Evolutionary conservation across 331 rosid species (phyloP).

Genomic region (Quercus tomentella): DNA sequence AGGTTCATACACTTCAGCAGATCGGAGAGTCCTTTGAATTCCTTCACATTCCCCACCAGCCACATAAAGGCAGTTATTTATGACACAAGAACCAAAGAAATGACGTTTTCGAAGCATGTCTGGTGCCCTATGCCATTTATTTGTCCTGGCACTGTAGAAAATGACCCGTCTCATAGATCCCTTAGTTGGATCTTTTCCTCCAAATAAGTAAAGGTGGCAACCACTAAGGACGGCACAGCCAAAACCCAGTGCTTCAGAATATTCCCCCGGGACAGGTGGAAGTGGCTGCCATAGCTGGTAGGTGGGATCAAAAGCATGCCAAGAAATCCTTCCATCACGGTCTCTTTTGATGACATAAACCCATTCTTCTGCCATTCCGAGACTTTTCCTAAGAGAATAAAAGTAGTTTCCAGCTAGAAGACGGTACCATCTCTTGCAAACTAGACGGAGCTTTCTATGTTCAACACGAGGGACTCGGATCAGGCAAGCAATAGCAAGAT

Average conservation of each 20-base stretch:
- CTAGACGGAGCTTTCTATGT: conserved; percentile 83
- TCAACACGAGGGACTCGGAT: conserved; percentile 93
- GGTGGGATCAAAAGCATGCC: conserved; percentile 97
- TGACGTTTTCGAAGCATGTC: conserved; percentile 98
- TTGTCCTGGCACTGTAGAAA: conserved; percentile 91
- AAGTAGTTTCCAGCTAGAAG: conserved; percentile 92
- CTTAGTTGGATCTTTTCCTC: conserved; percentile 85
- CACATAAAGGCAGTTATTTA: conserved; percentile 92
- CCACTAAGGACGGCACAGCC: conserved; percentile 99
- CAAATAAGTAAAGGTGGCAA: conserved; percentile 92
- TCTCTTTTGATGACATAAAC: conserved; percentile 96
- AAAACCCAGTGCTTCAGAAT: conserved; percentile 93
- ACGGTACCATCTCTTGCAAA: conserved; percentile 94
- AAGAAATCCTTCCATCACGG: conserved; percentile 85
- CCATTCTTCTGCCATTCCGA: conserved; percentile 99
- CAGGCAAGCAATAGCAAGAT: conserved; percentile 97
- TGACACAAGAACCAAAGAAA: conserved; percentile 89
- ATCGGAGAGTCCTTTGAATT: conserved; percentile 90
- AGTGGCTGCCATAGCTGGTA: conserved; percentile 99
- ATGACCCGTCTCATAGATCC: conserved; percentile 98
- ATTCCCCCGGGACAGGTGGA: conserved; percentile 94
- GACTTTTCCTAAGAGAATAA: conserved; percentile 91
- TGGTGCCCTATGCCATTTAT: conserved; percentile 97
- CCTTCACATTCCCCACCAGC: conserved; percentile 99
- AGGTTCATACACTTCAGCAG: conserved; percentile 95